Evolutionary conservation across 2,329 filamentous ascomycete species (phyloP).

Genomic region (Pyrenophora seminiperda): DNA sequence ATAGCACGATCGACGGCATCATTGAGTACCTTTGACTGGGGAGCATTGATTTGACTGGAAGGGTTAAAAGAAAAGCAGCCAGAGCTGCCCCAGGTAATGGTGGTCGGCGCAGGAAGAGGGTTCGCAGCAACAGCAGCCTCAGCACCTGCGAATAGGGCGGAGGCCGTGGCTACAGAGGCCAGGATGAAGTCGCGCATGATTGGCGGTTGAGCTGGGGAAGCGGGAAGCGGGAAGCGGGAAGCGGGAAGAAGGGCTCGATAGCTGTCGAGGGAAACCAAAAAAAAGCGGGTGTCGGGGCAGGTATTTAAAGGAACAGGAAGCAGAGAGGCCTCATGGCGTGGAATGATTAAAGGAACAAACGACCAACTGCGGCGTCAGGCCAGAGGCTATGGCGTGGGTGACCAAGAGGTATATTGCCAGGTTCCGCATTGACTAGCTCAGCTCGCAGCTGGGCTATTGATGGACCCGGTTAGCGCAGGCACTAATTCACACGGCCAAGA

Average conservation of each 20-base stretch:
- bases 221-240: not conserved
- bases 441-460: slow-evolving; percentile 23
- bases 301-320: not conserved
- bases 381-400: slow-evolving; percentile 7
- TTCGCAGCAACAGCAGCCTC: slow-evolving; percentile 58
- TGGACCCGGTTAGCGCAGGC: slow-evolving; percentile 16
- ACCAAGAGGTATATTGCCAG: slow-evolving; percentile 32
- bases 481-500: not conserved
- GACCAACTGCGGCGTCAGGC: slow-evolving; percentile 5
- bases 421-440: slow-evolving; percentile 12
- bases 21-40: slow-evolving; percentile 44
- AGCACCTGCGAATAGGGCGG: slow-evolving; percentile 45
- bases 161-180: slow-evolving; percentile 38
- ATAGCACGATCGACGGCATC: slow-evolving; percentile 59
- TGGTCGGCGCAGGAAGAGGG: slow-evolving; percentile 59
- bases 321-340: not conserved
- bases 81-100: slow-evolving; percentile 59
- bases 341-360: slow-evolving; percentile 14
- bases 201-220: slow-evolving; percentile 7
- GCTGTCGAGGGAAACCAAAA: not conserved
- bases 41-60: slow-evolving; percentile 47
- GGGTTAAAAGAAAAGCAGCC: slow-evolving; percentile 54
- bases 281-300: not conserved
- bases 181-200: slow-evolving; percentile 41
- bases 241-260: not conserved